These are phyloP conservation scores for Boechera retrofracta DNA, from an alignment of 345 rosid genomes.

Conservation along the genomic window DNA sequence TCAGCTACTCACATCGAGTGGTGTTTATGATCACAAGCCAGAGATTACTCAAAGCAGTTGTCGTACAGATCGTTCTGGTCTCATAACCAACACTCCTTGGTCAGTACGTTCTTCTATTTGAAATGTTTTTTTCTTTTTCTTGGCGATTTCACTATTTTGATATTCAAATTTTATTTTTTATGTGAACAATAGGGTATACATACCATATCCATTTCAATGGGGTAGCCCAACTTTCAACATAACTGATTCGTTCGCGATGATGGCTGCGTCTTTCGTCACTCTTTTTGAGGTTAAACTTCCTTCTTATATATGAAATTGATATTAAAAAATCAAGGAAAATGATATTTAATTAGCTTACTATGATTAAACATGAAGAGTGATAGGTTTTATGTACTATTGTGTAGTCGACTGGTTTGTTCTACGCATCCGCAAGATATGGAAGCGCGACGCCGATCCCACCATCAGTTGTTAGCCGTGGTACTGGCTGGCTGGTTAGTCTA, in stretches of 20 bases:
- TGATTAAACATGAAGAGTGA: not conserved
- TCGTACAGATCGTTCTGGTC: slow-evolving; percentile 74
- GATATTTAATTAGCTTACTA: not conserved
- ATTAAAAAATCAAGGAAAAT: not conserved
- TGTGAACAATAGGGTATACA: slow-evolving; percentile 56
- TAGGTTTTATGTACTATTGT: slow-evolving; percentile 25
- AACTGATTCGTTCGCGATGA: slow-evolving; percentile 67
- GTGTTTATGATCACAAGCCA: slow-evolving; percentile 53
- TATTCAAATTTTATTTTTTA: not conserved
- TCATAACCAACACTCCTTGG: slow-evolving; percentile 64
- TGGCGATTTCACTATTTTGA: not conserved
- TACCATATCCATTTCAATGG: slow-evolving; percentile 83
- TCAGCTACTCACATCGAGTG: slow-evolving; percentile 58
- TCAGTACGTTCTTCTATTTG: slow-evolving; percentile 31
- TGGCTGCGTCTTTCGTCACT: slow-evolving; percentile 72
- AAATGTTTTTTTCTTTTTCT: not conserved
- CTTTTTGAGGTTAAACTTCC: slow-evolving; percentile 58
- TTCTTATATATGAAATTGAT: not conserved
- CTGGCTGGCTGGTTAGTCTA: slow-evolving; percentile 67
- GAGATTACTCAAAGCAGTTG: slow-evolving; percentile 65
- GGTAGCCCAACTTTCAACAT: slow-evolving; percentile 68
- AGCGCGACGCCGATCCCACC: slow-evolving; percentile 78
- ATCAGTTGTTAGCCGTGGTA: slow-evolving; percentile 68
- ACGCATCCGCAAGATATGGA: slow-evolving; percentile 69
- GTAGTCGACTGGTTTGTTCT: slow-evolving; percentile 71